A percentile compares a stretch with the other conserved stretches of the same genome.
These are phyloP conservation scores for Phoenix dactylifera DNA, from an alignment of 176 grass and related monocot species.

Conservation along the genomic window DNA sequence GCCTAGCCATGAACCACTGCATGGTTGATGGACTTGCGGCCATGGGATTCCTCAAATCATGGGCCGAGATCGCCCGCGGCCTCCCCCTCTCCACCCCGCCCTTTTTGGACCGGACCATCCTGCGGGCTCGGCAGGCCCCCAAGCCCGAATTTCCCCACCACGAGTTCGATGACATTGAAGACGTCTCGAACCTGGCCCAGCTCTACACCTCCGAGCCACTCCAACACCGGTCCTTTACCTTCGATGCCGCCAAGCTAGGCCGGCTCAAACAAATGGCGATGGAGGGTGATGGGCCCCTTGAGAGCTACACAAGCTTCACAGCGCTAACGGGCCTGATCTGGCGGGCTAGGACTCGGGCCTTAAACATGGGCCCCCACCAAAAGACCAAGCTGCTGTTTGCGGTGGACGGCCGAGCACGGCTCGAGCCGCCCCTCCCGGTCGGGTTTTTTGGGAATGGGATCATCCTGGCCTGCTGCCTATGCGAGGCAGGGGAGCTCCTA, in stretches of 20 bases:
- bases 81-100: conserved; percentile 19
- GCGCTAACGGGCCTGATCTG: conserved; percentile 47
- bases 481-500: conserved; percentile 19
- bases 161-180: conserved; percentile 45
- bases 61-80: conserved; percentile 30
- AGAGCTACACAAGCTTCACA: conserved; percentile 26
- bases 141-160: conserved; percentile 27
- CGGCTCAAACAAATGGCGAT: conserved; percentile 14
- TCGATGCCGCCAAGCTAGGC: conserved; percentile 24
- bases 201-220: conserved; percentile 7
- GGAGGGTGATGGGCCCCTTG: not conserved
- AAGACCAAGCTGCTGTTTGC: conserved; percentile 48
- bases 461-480: conserved; percentile 36
- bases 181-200: conserved; percentile 27
- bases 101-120: conserved; percentile 24
- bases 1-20: conserved; percentile 49
- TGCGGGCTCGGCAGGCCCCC: conserved; percentile 21
- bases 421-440: conserved; percentile 27
- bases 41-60: conserved; percentile 36
- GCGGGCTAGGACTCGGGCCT: conserved; percentile 21
- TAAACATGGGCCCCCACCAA: conserved; percentile 30
- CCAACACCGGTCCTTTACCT: conserved; percentile 24
- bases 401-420: conserved; percentile 28
- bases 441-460: conserved; percentile 48
- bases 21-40: conserved; percentile 30